Percentiles rank a stretch among this genome's conserved stretches.
These are phyloP conservation scores for Huntiella abstrusa DNA, from an alignment of 2,329 filamentous ascomycete genomes.

Conservation along the genomic window DNA sequence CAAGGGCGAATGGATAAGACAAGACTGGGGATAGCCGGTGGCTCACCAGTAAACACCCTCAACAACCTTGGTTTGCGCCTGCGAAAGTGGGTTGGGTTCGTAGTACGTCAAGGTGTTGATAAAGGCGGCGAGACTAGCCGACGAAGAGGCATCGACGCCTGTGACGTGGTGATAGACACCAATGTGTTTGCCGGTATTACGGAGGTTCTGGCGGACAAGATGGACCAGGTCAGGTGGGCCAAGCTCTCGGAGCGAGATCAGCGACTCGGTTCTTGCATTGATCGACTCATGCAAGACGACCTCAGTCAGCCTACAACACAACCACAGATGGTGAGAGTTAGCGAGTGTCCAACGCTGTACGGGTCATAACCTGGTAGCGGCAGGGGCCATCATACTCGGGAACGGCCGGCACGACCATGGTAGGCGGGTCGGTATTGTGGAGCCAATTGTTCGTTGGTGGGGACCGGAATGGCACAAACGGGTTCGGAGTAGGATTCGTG, in stretches of 20 bases:
- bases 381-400: slow-evolving; percentile 37
- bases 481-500: too few relatives aligned
- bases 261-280: slow-evolving; percentile 77
- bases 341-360: background rate
- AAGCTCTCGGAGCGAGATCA: slow-evolving; percentile 72
- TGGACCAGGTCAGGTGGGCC: slow-evolving; percentile 93
- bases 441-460: slow-evolving; percentile 3
- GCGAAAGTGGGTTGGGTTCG: slow-evolving; percentile 46
- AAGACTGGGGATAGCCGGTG: slow-evolving; percentile 10
- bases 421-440: slow-evolving; percentile 15
- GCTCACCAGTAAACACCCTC: slow-evolving; percentile 83
- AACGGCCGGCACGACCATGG: slow-evolving; percentile 56
- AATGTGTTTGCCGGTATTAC: slow-evolving; percentile 44
- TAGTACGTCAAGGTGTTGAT: slow-evolving; percentile 94
- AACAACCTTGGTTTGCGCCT: slow-evolving; percentile 58
- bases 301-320: slow-evolving; percentile 58
- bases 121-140: slow-evolving; percentile 88
- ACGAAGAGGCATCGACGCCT: slow-evolving; percentile 90
- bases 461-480: too few relatives aligned
- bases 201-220: slow-evolving; percentile 55
- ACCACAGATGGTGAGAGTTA: slow-evolving; percentile 12
- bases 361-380: slow-evolving; percentile 1
- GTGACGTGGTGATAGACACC: slow-evolving; percentile 97
- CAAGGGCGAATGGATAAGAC: background rate
- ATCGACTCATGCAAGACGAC: slow-evolving; percentile 82